Evolutionary conservation across 495 filamentous ascomycete genomes (phyloP), one percentile per base, ranked within the genome.

Genomic region (Thermothielavioides terrestris): DNA sequence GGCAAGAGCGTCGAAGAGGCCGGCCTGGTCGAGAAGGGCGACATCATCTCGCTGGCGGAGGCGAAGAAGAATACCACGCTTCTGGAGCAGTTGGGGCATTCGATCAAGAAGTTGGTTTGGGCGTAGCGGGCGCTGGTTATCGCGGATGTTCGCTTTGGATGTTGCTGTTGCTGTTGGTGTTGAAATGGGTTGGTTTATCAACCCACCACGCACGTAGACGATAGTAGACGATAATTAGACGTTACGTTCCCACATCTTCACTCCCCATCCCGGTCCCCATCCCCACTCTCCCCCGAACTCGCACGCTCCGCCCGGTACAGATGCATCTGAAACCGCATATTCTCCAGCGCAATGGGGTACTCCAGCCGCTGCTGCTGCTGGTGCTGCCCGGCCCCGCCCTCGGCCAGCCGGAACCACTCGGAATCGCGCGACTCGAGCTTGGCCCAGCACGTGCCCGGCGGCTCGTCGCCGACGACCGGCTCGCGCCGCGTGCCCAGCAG

Each of bases 321-420:
- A 74, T 94, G 88, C 56, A 95, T 71, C 67, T 95, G 89, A 71
- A 87, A 95, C 46, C 91, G 79, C 89, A 95, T 94, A 66, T 95
- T 85, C 70, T 97, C 91, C 65, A 96, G 71, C 47, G 73, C 64
- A 57, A 97, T 87, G 17, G 89, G 86, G 73, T 95, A 97, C 35
- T 73, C 69, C 52, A 96, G 66, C 23, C 11, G n/a, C 39, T 4
- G 2, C 34, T n/a, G n/a, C n/a, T n/a, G n/a, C n/a, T n/a, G n/a
- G n/a, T n/a, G n/a, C 34, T 28, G 36, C 6, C 17, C 18, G 4
- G 10, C 36, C 34, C 5, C 34, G 10, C 26, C 68, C 12, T 74
- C 72, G 0, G 77, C 70, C 37, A 94, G 70, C 36, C 89, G 78
- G 68, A 89, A 96, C 92, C 91, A 96, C 27, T 77, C 66, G 10